These are phyloP conservation scores for Candida lessepsii DNA, from an alignment of 805 yeast species.

Conservation along the genomic window DNA sequence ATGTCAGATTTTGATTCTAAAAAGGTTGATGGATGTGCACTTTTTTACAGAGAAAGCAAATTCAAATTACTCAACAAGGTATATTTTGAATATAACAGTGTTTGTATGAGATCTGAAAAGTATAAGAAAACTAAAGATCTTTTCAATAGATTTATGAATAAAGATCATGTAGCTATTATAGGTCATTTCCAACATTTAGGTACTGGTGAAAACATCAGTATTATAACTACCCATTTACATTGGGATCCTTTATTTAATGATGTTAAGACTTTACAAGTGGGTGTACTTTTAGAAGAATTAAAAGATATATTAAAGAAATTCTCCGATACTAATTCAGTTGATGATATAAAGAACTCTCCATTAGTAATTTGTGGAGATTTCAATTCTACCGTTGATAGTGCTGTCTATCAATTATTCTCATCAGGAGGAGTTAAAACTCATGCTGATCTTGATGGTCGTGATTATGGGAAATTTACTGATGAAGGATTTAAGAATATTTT, in stretches of 20 bases:
- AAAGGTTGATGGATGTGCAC: constrained; percentile 98
- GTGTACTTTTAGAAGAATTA: constrained; percentile 84
- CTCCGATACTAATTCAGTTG: constrained; percentile 42
- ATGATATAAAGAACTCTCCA: constrained; percentile 63
- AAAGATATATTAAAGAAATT: constrained; percentile 60
- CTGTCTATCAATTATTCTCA: constrained; percentile 87
- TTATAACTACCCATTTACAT: constrained; percentile 92
- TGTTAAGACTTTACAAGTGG: constrained; percentile 94
- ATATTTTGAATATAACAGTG: constrained; percentile 77
- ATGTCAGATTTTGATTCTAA: constrained; percentile 78
- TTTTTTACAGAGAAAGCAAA: constrained; percentile 69
- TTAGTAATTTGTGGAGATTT: constrained; percentile 91
- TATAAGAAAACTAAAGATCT: constrained; percentile 92
- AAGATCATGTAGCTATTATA: constrained; percentile 87
- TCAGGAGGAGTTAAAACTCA: constrained; percentile 80
- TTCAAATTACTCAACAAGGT: constrained; percentile 71
- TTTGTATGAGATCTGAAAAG: constrained; percentile 77
- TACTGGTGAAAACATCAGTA: constrained; percentile 68
- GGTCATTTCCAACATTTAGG: constrained; percentile 69
- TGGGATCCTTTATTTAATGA: constrained; percentile 98
- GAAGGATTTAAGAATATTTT: constrained; percentile 84
- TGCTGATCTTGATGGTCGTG: constrained; percentile 77
- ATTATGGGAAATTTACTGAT: constrained; percentile 87
- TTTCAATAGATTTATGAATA: constrained; percentile 92
- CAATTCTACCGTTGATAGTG: constrained; percentile 82